Conservation (phyloP, 768 basidiomycete species). For the Podaxis pistillaris region DNA sequence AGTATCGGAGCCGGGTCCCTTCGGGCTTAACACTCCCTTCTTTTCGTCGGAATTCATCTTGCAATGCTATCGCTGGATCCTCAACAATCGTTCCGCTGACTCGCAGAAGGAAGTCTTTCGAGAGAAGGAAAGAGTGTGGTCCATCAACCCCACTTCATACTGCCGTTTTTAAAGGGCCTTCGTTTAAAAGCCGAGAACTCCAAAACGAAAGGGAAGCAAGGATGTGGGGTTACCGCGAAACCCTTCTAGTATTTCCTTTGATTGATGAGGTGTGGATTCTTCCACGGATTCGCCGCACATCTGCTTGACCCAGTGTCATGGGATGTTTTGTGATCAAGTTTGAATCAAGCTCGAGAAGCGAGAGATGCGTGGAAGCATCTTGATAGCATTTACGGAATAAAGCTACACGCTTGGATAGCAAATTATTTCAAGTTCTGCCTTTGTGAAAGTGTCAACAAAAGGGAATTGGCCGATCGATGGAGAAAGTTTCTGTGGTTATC, state of each 20-base stretch:
- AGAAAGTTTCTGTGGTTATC: not conserved
- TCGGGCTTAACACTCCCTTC: conserved; percentile 11
- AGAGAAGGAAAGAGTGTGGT: not conserved
- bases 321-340: not conserved
- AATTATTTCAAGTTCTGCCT: not conserved
- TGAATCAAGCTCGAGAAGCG: not conserved
- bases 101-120: not conserved
- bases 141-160: not conserved
- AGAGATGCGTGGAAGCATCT: not conserved
- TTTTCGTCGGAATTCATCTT: conserved; percentile 6
- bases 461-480: not conserved
- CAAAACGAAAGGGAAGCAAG: not conserved
- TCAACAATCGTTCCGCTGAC: not conserved
- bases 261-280: conserved; percentile 1
- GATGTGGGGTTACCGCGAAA: conserved; percentile 15
- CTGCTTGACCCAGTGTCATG: conserved; percentile 7
- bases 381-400: not conserved
- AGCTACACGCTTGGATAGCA: not conserved
- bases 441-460: not conserved
- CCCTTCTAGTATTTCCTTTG: not conserved
- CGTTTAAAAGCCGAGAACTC: conserved; percentile 1
- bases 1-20: conserved; percentile 19
- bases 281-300: conserved; percentile 16
- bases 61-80: not conserved
- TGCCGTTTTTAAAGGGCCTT: not conserved